Evolutionary conservation across 169 alveolate species (phyloP).

Genomic region (Ichthyophthirius multifiliis): DNA sequence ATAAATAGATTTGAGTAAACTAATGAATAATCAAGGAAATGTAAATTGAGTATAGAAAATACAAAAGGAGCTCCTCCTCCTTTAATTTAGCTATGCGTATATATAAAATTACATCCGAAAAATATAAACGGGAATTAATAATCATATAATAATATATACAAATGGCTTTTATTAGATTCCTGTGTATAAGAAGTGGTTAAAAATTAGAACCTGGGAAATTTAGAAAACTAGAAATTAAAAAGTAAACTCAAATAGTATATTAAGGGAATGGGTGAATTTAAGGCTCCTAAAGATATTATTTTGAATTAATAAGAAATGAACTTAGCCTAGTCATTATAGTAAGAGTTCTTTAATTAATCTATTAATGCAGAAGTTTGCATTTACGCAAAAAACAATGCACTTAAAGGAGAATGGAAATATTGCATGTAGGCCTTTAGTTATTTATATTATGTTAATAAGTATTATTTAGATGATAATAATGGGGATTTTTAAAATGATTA

Average conservation of each 20-base stretch:
- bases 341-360: background rate
- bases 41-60: background rate
- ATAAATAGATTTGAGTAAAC: conserved; percentile 5
- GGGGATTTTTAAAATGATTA: background rate
- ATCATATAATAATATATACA: conserved; percentile 13
- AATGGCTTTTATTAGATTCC: conserved; percentile 26
- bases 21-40: conserved; percentile 13
- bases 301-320: background rate
- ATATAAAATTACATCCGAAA: background rate
- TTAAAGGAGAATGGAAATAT: background rate
- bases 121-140: background rate
- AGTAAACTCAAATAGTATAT: background rate
- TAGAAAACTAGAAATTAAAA: background rate
- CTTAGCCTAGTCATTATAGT: background rate
- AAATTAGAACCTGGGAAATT: background rate
- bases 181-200: conserved; percentile 4
- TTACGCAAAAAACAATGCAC: background rate
- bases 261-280: background rate
- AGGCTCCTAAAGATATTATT: background rate
- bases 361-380: background rate
- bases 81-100: background rate
- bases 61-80: conserved; percentile 7
- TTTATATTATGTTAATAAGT: background rate
- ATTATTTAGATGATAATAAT: background rate
- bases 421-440: background rate